Base-by-base conservation (phyloP, 805 yeast genomes). In the Saccharomycopsis guyanensis region DNA sequence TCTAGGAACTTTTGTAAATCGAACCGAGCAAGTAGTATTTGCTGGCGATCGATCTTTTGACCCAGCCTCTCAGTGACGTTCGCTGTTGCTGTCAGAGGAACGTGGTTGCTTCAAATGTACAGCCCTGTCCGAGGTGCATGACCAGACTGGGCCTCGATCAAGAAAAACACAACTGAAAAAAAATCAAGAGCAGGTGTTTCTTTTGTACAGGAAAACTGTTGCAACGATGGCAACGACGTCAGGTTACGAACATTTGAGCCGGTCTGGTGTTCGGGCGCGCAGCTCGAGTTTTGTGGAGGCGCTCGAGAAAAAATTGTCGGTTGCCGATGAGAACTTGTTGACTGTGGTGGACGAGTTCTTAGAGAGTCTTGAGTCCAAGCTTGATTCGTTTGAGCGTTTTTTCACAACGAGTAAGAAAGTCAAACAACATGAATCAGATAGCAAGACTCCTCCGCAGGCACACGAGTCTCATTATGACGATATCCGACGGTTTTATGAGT, bases 331-430 rank as follows among this genome's bases (percentile, higher is more conserved):
- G 23, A 37, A 39, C 10, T 18, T 51, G 10, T 34, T 51, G 20
- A 38, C 34, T 7, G 40, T 34, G 12, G 25, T 49, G 2, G 52
- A 51, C 20, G 33, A 27, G 2, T 51, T 49, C 25, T 40, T 51
- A 3, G 52, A 49, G 22, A 33, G 20, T 8, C 39, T 51, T 13
- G 52, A 51, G 24, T 23, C 38, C 7, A 44, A 45, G 24, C 38
- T 51, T 8, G 47, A 51, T 25, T n/a, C 20, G 15, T 48, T 51
- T 24, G 54, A 51, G 33, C 16, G 38, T 4, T 51, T 41, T 33
- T 51, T 51, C 31, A 29, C 35, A 13, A 12, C 39, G 15, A 25
- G 29, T 7, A 25, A 29, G 24, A 12, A 12, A 8, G 22, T 10
- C 13, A 20, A 12, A 5, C 24, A 15, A 13, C 18, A n/a, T 6